Percentiles rank a stretch among this genome's conserved stretches.
Conservation (phyloP, 805 yeast genomes). For the Priceomyces haplophilus region DNA sequence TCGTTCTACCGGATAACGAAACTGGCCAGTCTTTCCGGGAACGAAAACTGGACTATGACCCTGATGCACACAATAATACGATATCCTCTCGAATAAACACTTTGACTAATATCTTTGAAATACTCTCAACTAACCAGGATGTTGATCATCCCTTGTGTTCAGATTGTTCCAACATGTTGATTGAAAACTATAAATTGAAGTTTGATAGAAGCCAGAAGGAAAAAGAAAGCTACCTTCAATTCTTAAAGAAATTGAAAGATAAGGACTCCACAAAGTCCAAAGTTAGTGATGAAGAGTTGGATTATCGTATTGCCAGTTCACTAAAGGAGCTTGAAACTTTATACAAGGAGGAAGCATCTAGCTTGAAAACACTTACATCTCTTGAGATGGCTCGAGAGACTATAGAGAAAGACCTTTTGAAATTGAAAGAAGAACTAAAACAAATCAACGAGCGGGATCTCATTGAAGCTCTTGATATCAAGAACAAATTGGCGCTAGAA, state of each 20-base stretch:
- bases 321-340: constrained; percentile 45
- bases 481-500: constrained; percentile 57
- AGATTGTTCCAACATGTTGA: constrained; percentile 72
- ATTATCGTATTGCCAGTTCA: constrained; percentile 43
- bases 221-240: constrained; percentile 72
- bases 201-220: constrained; percentile 74
- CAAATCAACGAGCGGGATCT: constrained; percentile 42
- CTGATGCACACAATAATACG: constrained; percentile 15
- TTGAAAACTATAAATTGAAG: constrained; percentile 61
- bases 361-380: constrained; percentile 27
- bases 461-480: constrained; percentile 41
- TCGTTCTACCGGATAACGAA: constrained; percentile 17
- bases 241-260: constrained; percentile 62
- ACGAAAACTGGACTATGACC: constrained; percentile 1
- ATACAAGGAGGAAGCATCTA: constrained; percentile 33
- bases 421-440: constrained; percentile 39
- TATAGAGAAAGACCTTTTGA: constrained; percentile 48
- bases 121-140: constrained; percentile 65
- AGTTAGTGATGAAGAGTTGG: constrained; percentile 14
- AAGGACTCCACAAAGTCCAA: constrained; percentile 12
- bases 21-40: constrained; percentile 5
- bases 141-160: constrained; percentile 82
- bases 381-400: constrained; percentile 43
- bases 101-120: constrained; percentile 64
- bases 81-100: constrained; percentile 51